Evolutionary conservation across 257 asterid genomes (phyloP), one percentile per base, ranked within the genome.

Genomic region (Capsicum pubescens): DNA sequence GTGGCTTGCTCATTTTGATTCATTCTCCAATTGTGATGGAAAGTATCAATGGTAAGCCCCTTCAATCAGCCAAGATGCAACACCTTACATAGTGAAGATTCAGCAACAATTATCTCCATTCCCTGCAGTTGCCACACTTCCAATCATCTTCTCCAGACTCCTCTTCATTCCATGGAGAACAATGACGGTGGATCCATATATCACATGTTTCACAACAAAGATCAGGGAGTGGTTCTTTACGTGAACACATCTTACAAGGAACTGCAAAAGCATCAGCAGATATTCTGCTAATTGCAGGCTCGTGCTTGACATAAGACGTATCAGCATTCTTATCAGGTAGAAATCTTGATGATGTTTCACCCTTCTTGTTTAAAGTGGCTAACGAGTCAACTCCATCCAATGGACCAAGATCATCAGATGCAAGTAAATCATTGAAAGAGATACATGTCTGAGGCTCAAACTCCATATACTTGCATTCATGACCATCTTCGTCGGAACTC

Each of bases 361-460:
- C 74, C 79, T 63, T 81, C 60, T 83, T 90, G 11, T 68, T 63
- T 26, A 52, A 88, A 86, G 85, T 79, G 76, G 80, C 90, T 0
- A 85, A 77, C 54, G 63, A 76, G 46, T 76, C 81, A 26, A 84
- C 83, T 76, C 56, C 78, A 80, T 85, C 79, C 54, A 77, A 80
- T 67, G 86, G 71, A 61, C 84, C 90, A 84, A 84, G 86, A 48
- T 85, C 94, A 84, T 90, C 92, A 21, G 93, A 80, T 85, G 86
- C 90, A 84, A 90, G 94, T 85, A 95, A 77, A 86, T 93, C 98
- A 15, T 92, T 86, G 86, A 92, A 91, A 72, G 95, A 92, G 87
- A 95, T 92, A 83, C 91, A 93, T 9, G 97, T 95, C 91, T 93
- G 97, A 63, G 98, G 98, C 84, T 95, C 98, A 57, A 95, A 93